Conservation (phyloP, 2,329 filamentous ascomycete species). For the Fusarium scirpi region DNA sequence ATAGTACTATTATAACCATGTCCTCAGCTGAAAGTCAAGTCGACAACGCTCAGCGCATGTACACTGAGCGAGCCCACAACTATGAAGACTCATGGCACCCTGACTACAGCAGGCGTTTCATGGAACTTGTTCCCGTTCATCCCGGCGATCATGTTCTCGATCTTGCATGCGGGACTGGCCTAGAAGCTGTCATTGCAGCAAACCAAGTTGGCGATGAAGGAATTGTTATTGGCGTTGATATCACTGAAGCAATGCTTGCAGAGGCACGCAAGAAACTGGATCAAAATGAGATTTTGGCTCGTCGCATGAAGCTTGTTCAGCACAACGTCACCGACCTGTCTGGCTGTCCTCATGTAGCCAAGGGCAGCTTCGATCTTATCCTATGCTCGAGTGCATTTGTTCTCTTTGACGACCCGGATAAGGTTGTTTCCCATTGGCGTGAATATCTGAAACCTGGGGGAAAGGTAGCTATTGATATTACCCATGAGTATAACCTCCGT, state of each 20-base stretch:
- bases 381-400: conserved; percentile 53
- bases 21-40: conserved; percentile 16
- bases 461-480: conserved; percentile 50
- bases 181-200: conserved; percentile 50
- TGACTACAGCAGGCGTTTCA: conserved; percentile 49
- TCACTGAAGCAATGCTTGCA: conserved; percentile 50
- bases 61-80: conserved; percentile 47
- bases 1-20: conserved; percentile 1
- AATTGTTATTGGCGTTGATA: conserved; percentile 50
- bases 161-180: conserved; percentile 53
- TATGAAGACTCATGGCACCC: conserved; percentile 54
- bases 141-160: conserved; percentile 48
- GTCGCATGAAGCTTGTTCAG: conserved; percentile 43
- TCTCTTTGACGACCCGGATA: conserved; percentile 46
- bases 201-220: conserved; percentile 45
- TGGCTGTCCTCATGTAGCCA: conserved; percentile 30
- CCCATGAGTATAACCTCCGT: conserved; percentile 49
- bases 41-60: conserved; percentile 47
- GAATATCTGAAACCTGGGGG: conserved; percentile 47
- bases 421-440: conserved; percentile 48
- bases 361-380: conserved; percentile 48
- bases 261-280: conserved; percentile 43
- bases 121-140: conserved; percentile 42
- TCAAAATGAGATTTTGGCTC: conserved; percentile 24
- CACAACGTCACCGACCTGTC: conserved; percentile 48